Conservation (phyloP, 1,284 basidiomycete species). For the Pseudozyma hubeiensis region DNA sequence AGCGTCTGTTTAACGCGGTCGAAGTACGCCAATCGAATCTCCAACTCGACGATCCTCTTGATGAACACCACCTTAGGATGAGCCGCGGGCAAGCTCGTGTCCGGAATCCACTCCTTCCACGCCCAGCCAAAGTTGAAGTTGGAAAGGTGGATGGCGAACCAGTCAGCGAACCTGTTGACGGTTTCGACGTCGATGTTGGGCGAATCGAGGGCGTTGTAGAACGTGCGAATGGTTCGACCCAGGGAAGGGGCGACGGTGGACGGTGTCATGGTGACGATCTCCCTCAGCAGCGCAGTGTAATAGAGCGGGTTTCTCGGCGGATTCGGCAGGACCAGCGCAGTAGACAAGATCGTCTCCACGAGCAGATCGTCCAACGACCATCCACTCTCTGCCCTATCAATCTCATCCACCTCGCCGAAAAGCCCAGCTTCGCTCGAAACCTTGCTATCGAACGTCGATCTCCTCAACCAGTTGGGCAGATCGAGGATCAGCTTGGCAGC, state of each 20-base stretch:
- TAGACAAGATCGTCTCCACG: constrained; percentile 77
- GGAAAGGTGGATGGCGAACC: constrained; percentile 95
- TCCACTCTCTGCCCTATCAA: constrained; percentile 47
- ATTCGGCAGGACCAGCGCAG: constrained; percentile 81
- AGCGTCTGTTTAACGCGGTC: constrained; percentile 91
- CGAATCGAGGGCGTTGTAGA: constrained; percentile 73
- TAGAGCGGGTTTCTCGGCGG: constrained; percentile 81
- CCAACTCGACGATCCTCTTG: constrained; percentile 86
- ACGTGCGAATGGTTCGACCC: constrained; percentile 89
- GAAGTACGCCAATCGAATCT: constrained; percentile 91
- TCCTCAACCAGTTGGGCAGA: constrained; percentile 84
- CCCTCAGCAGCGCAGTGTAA: constrained; percentile 88
- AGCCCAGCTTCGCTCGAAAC: constrained; percentile 51
- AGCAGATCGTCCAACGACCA: constrained; percentile 64
- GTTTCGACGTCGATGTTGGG: constrained; percentile 81
- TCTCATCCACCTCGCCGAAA: constrained; percentile 57
- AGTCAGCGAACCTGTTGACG: constrained; percentile 84
- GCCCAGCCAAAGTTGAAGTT: constrained; percentile 99
- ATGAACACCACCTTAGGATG: constrained; percentile 91
- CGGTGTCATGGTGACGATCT: constrained; percentile 91
- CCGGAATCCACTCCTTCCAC: constrained; percentile 99
- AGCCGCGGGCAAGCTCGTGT: constrained; percentile 75
- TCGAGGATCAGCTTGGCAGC: constrained; percentile 87
- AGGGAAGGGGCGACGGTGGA: constrained; percentile 93
- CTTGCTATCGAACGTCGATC: constrained; percentile 75